Percentiles rank a stretch among this genome's conserved stretches.
These are phyloP conservation scores for Ligustrum vulgare DNA, from an alignment of 257 asterid species.

Conservation along the genomic window DNA sequence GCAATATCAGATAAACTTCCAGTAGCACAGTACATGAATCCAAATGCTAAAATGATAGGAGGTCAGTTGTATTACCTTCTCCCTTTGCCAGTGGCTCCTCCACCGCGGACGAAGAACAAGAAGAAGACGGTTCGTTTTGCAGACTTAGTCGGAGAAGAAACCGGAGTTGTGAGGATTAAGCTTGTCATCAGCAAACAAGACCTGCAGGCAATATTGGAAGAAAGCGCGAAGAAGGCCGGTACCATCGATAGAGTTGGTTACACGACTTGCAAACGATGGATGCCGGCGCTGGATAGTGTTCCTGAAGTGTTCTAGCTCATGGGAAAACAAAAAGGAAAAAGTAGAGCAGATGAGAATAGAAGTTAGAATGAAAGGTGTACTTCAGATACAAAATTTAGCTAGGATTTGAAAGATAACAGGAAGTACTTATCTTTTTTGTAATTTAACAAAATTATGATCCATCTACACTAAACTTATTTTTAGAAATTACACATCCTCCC, in stretches of 20 bases:
- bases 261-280: slow-evolving; percentile 11
- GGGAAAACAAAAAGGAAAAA: background rate
- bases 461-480: slow-evolving; percentile 1
- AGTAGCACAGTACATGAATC: slow-evolving; percentile 45
- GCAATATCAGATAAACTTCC: slow-evolving; percentile 58
- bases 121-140: slow-evolving; percentile 45
- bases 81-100: slow-evolving; percentile 43
- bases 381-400: slow-evolving; percentile 12
- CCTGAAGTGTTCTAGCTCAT: slow-evolving; percentile 40
- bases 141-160: slow-evolving; percentile 31
- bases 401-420: slow-evolving; percentile 19
- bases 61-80: slow-evolving; percentile 61
- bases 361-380: background rate
- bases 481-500: background rate
- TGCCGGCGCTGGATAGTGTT: slow-evolving; percentile 40
- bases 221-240: slow-evolving; percentile 18
- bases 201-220: slow-evolving; percentile 47
- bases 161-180: slow-evolving; percentile 65
- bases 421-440: slow-evolving; percentile 9
- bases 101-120: slow-evolving; percentile 29
- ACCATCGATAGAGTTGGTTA: slow-evolving; percentile 12
- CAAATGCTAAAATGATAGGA: slow-evolving; percentile 47
- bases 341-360: background rate
- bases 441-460: slow-evolving; percentile 16
- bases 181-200: slow-evolving; percentile 66